These are phyloP conservation scores for Corchorus olitorius DNA, from an alignment of 345 rosid species.

Conservation along the genomic window DNA sequence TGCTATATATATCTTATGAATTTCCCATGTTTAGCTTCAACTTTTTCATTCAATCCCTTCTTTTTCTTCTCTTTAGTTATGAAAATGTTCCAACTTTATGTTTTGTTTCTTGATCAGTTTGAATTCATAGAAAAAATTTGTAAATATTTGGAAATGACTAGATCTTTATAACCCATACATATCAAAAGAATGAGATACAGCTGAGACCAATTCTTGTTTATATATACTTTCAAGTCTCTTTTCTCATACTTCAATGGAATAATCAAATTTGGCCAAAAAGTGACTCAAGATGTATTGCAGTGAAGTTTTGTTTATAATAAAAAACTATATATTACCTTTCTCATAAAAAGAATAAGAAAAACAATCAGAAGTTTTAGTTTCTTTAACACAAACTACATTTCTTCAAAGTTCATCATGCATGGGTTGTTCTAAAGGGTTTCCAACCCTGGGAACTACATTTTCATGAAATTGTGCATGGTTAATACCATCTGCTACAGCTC, in stretches of 20 bases:
- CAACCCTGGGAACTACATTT: slow-evolving; percentile 43
- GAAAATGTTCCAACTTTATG: background rate
- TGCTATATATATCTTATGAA: background rate
- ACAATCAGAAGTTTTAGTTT: background rate
- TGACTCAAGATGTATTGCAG: too few species aligned
- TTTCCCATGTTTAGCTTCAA: background rate
- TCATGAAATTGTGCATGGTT: slow-evolving; percentile 42
- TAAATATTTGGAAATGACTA: slow-evolving; percentile 11
- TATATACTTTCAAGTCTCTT: background rate
- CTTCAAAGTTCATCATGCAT: slow-evolving; percentile 77
- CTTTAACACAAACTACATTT: slow-evolving; percentile 17
- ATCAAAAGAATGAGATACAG: background rate
- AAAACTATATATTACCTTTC: background rate
- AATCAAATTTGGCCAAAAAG: too few species aligned
- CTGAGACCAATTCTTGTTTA: background rate
- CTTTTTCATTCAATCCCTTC: slow-evolving; percentile 8
- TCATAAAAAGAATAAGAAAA: background rate
- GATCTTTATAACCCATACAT: background rate
- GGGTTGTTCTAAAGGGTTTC: slow-evolving; percentile 45
- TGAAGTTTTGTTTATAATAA: too few species aligned
- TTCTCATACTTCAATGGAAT: too few species aligned
- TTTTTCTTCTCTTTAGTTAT: background rate
- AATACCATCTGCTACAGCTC: slow-evolving; percentile 42
- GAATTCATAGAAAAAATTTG: background rate
- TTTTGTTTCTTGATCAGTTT: background rate